These are phyloP conservation scores for Phlebopus sp. DNA, from an alignment of 1,284 basidiomycete genomes.

Conservation along the genomic window DNA sequence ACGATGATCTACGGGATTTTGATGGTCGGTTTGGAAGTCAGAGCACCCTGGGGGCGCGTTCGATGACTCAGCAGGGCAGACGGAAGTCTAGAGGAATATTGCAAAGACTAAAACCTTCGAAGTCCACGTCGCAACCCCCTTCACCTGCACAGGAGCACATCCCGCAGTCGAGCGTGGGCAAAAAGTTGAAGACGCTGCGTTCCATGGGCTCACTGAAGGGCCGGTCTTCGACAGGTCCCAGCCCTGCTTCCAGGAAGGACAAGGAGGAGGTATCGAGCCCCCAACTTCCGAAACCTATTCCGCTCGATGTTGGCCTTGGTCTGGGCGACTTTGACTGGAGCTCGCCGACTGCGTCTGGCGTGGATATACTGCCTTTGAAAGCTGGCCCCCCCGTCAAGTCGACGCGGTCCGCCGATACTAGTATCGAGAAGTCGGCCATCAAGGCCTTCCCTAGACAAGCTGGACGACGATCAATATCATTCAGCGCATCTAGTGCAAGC, in stretches of 20 bases:
- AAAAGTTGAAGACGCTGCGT: slow-evolving; percentile 66
- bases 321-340: slow-evolving; percentile 57
- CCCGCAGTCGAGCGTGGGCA: slow-evolving; percentile 37
- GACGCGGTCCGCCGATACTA: slow-evolving; percentile 17
- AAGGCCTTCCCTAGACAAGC: slow-evolving; percentile 28
- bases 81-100: slow-evolving; percentile 65
- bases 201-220: slow-evolving; percentile 78
- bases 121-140: slow-evolving; percentile 37
- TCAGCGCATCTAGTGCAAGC: slow-evolving; percentile 37
- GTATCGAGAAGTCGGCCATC: slow-evolving; percentile 19
- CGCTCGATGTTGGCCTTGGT: slow-evolving; percentile 58
- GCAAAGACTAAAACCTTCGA: slow-evolving; percentile 52
- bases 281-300: slow-evolving; percentile 48
- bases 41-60: slow-evolving; percentile 59
- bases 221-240: slow-evolving; percentile 34
- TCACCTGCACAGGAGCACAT: slow-evolving; percentile 38
- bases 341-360: slow-evolving; percentile 27
- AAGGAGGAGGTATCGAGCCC: slow-evolving; percentile 43
- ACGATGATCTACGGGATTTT: slow-evolving; percentile 80
- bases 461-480: slow-evolving; percentile 67
- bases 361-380: slow-evolving; percentile 21
- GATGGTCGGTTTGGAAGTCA: slow-evolving; percentile 79
- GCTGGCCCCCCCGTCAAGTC: slow-evolving; percentile 20
- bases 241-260: slow-evolving; percentile 26
- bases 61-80: slow-evolving; percentile 33